These are phyloP conservation scores for Mrakiaceae sp. DNA, from an alignment of 1,284 basidiomycete species.

Conservation along the genomic window DNA sequence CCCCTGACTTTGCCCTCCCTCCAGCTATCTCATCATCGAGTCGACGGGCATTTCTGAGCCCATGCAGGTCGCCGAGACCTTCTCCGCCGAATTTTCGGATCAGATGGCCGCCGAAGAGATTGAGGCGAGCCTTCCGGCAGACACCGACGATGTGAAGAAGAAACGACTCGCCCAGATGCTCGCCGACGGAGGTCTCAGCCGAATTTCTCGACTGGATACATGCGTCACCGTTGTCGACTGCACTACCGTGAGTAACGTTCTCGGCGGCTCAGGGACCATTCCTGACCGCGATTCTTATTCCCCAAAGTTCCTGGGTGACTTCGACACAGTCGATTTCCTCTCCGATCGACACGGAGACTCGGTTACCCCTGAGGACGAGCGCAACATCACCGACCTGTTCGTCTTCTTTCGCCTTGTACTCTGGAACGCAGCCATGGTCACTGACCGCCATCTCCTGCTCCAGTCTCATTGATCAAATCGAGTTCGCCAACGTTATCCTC, in stretches of 20 bases:
- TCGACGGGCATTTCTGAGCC: conserved; percentile 39
- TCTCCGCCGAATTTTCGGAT: conserved; percentile 31
- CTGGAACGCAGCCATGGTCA: background rate
- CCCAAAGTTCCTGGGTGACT: conserved; percentile 34
- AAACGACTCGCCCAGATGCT: conserved; percentile 34
- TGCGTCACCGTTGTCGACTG: conserved; percentile 34
- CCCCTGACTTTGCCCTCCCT: background rate
- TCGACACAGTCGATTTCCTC: conserved; percentile 39
- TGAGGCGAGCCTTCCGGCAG: conserved; percentile 22
- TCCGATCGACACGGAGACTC: conserved; percentile 32
- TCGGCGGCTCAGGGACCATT: conserved; percentile 29
- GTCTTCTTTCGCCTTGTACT: background rate
- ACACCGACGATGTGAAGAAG: conserved; percentile 22
- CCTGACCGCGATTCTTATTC: conserved; percentile 12
- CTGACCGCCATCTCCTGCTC: background rate
- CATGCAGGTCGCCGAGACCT: conserved; percentile 38
- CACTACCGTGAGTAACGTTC: conserved; percentile 33
- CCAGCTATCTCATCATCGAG: conserved; percentile 38
- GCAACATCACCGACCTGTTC: conserved; percentile 38
- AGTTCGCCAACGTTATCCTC: conserved; percentile 39
- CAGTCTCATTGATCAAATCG: conserved; percentile 36
- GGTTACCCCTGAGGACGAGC: conserved; percentile 38
- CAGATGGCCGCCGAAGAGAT: conserved; percentile 29
- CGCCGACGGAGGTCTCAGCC: conserved; percentile 34
- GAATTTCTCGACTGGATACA: conserved; percentile 29